These are phyloP conservation scores for Aspergillus sp. DNA, from an alignment of 2,329 filamentous ascomycete species.

Conservation along the genomic window DNA sequence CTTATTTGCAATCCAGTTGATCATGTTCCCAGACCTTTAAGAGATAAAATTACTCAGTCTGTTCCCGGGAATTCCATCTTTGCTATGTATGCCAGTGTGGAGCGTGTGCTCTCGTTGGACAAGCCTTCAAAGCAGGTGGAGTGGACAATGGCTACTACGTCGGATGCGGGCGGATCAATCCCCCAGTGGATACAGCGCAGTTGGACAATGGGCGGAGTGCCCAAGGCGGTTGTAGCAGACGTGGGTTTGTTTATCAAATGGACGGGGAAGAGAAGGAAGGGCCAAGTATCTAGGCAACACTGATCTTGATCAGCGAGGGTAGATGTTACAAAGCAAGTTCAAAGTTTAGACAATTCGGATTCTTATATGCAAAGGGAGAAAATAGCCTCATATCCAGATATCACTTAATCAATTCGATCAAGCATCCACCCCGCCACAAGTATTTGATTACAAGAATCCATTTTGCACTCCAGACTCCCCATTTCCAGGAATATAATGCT, in stretches of 20 bases:
- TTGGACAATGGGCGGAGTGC: conserved; percentile 32
- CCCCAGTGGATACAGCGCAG: conserved; percentile 33
- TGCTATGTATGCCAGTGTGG: conserved; percentile 32
- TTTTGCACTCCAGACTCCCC: background rate
- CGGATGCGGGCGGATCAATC: conserved; percentile 31
- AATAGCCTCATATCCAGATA: no score
- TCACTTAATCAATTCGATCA: no score
- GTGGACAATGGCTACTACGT: conserved; percentile 36
- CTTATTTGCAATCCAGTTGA: conserved; percentile 9
- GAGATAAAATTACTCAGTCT: conserved; percentile 14
- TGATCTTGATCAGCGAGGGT: background rate
- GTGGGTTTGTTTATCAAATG: conserved; percentile 36
- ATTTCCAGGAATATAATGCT: background rate
- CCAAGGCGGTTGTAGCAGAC: conserved; percentile 32
- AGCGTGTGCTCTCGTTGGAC: conserved; percentile 17
- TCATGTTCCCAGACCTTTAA: conserved; percentile 13
- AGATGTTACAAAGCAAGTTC: no score
- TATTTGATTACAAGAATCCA: background rate
- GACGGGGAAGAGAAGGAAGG: conserved; percentile 14
- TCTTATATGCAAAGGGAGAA: no score
- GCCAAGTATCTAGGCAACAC: background rate
- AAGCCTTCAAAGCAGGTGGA: conserved; percentile 11
- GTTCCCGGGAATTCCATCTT: conserved; percentile 24
- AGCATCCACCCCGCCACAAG: background rate
- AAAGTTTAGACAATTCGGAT: no score